Base-by-base conservation (phyloP, 2,329 filamentous ascomycete species). In the Camillea tinctor region DNA sequence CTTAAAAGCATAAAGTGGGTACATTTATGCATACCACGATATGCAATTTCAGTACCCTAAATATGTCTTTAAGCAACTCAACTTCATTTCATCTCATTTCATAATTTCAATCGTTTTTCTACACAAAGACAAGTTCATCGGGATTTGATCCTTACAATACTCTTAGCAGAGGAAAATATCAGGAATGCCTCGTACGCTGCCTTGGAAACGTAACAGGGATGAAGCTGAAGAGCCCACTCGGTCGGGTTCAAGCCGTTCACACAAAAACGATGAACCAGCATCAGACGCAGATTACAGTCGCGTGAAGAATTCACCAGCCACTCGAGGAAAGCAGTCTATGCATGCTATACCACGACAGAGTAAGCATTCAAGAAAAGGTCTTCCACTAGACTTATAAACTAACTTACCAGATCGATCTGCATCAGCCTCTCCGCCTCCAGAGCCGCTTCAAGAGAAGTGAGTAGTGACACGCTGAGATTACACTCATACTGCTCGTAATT, bases 361-460 rank as follows among this genome's bases (percentile, higher is more conserved):
- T 62, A 55, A 49, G 61, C 62, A 58, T 60, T n/a, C 17, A 19
- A 23, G 20, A 20, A n/a, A 44, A n/a, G 36, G 36, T 3, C 6
- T 4, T 24, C n/a, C n/a, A 15, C 22, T 52, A 30, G 50, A 21
- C 20, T 15, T 21, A 11, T 21, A 11, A n/a, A 15, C 23, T 44
- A 21, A 17, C 50, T 56, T 49, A 55, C 60, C 30, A 71, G 71
- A 65, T 57, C 70, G 77, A 22, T 79, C 76, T 30, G 75, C 77
- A 17, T 84, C 83, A 0, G 81, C 81, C 8, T 85, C 84, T 2
- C 82, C 83, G 4, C 80, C 81, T 1, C 81, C 81, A 1, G 76
- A 80, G 22, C 77, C 81, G 9, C 78, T 79, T 1, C 61, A 68
- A 55, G 79, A 85, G 73, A 75, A 69, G 82, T 84, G 69, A 54